A percentile compares a stretch with the other conserved stretches of the same genome.
phyloP scores from a whole-genome alignment of 495 filamentous ascomycete genomes.

The Sphaerosporella brunnea region DNA sequence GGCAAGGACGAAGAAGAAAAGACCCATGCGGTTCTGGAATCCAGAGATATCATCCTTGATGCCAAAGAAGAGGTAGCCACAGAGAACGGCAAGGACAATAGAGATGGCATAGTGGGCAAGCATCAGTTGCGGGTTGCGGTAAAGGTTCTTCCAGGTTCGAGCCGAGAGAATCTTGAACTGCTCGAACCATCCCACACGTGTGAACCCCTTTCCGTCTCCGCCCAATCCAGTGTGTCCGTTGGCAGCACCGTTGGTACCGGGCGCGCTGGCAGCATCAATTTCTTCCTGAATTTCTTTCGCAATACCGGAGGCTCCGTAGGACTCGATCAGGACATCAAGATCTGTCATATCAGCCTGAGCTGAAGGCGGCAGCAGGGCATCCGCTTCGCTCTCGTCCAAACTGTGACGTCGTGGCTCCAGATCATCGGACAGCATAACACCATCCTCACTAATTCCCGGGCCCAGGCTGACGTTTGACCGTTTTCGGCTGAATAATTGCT shows the following conservation, averaged over 20 bases:
- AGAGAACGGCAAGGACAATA: conserved; percentile 82
- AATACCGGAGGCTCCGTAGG: conserved; percentile 63
- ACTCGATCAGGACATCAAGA: conserved; percentile 60
- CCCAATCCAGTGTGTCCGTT: conserved; percentile 37
- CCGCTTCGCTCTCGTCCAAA: conserved; percentile 41
- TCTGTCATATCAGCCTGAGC: conserved; percentile 44
- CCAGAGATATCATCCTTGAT: conserved; percentile 87
- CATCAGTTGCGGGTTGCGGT: conserved; percentile 97
- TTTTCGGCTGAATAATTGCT: conserved; percentile 74
- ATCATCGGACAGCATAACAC: conserved; percentile 39
- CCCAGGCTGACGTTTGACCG: conserved; percentile 32
- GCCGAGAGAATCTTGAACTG: conserved; percentile 81
- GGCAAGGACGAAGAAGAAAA: conserved; percentile 95
- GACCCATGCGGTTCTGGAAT: conserved; percentile 94
- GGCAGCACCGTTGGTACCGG: conserved; percentile 51
- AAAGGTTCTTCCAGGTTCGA: conserved; percentile 92
- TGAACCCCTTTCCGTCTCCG: conserved; percentile 57
- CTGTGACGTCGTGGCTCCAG: conserved; percentile 45
- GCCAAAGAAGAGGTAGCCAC: conserved; percentile 91
- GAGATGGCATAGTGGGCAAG: conserved; percentile 98
- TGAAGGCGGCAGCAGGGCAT: conserved; percentile 58
- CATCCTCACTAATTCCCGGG: conserved; percentile 49
- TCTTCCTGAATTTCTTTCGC: conserved; percentile 62
- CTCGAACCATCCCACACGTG: conserved; percentile 52
- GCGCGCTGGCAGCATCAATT: conserved; percentile 46